A percentile compares a stretch with the other conserved stretches of the same genome.
Conservation (phyloP, 768 basidiomycete species). For the Amanita inopinata region DNA sequence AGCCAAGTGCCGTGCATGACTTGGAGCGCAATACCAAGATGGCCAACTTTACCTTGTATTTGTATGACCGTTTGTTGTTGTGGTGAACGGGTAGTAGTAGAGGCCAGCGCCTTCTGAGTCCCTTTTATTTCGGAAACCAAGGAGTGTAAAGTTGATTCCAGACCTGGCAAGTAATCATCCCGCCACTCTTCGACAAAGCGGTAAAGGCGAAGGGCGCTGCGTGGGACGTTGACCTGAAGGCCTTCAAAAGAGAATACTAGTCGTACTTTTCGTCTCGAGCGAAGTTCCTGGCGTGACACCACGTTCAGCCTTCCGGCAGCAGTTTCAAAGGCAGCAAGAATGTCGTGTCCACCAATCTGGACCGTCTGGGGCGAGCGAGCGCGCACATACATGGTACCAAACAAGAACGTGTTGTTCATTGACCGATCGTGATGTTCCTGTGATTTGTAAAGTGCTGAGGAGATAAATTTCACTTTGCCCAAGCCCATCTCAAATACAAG, state of each 20-base stretch:
- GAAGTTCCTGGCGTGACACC: constrained; percentile 36
- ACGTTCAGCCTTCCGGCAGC: constrained; percentile 34
- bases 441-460: constrained; percentile 23
- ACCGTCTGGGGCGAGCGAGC: constrained; percentile 42
- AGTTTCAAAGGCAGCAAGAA: constrained; percentile 53
- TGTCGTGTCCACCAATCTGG: constrained; percentile 36
- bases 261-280: constrained; percentile 28
- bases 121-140: constrained; percentile 55
- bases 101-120: constrained; percentile 25
- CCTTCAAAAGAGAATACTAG: constrained; percentile 34
- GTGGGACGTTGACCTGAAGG: constrained; percentile 55
- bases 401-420: constrained; percentile 35
- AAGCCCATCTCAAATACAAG: constrained; percentile 53
- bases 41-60: constrained; percentile 41
- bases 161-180: constrained; percentile 65
- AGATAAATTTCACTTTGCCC: constrained; percentile 27
- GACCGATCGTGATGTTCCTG: constrained; percentile 27
- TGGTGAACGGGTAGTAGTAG: constrained; percentile 21
- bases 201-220: constrained; percentile 73
- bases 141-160: constrained; percentile 57
- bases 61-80: constrained; percentile 28
- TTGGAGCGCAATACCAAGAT: constrained; percentile 56
- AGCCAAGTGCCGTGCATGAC: constrained; percentile 88
- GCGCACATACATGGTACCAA: constrained; percentile 45
- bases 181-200: constrained; percentile 78